Percentiles rank a stretch among this genome's conserved stretches.
phyloP scores from a whole-genome alignment of 768 basidiomycete species.

The Gymnopilus junonius region DNA sequence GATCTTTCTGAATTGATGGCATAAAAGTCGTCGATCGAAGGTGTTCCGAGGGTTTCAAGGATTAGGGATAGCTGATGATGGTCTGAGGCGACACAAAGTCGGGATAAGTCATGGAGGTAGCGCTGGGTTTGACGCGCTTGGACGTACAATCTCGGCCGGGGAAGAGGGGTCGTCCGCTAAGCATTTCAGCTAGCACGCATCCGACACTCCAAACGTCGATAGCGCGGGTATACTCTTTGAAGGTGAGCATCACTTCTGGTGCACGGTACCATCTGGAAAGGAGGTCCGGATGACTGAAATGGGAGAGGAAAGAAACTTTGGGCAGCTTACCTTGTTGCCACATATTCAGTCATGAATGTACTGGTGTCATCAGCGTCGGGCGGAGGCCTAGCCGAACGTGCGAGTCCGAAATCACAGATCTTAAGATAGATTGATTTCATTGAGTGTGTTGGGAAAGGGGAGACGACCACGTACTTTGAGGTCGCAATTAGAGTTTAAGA shows the following conservation, averaged over 20 bases:
- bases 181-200: constrained; percentile 90
- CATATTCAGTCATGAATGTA: constrained; percentile 92
- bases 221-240: constrained; percentile 91
- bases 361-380: constrained; percentile 79
- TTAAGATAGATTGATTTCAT: constrained; percentile 28
- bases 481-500: constrained; percentile 96
- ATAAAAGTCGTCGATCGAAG: constrained; percentile 92
- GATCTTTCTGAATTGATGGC: constrained; percentile 82
- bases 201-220: constrained; percentile 91
- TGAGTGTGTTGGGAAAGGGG: not conserved
- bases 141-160: constrained; percentile 90
- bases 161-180: constrained; percentile 90
- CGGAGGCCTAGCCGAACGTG: constrained; percentile 75
- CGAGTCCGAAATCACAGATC: constrained; percentile 89
- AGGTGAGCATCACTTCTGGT: constrained; percentile 97
- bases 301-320: not conserved
- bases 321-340: constrained; percentile 76
- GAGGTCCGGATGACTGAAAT: not conserved
- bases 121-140: constrained; percentile 2
- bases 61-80: constrained; percentile 94
- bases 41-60: constrained; percentile 91
- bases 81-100: constrained; percentile 49
- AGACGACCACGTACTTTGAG: constrained; percentile 66
- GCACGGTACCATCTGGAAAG: constrained; percentile 88
- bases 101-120: constrained; percentile 8